Conservation (phyloP, 1,284 basidiomycete species). For the Ustilago sp. region DNA sequence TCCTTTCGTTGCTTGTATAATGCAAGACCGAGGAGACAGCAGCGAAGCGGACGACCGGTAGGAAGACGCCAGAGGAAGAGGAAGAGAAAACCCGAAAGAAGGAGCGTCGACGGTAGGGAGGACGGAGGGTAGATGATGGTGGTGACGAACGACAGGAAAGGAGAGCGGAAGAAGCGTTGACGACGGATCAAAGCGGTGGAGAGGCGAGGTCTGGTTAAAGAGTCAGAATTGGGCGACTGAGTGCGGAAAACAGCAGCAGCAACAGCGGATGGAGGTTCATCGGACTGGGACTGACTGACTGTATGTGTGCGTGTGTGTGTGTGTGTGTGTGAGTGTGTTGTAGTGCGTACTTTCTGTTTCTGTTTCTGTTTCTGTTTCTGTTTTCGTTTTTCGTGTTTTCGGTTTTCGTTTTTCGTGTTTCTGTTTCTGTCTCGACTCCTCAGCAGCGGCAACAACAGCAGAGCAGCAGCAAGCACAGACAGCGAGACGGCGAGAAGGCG, state of each 20-base stretch:
- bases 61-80: background rate
- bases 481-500: background rate
- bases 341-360: background rate
- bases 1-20: background rate
- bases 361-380: background rate
- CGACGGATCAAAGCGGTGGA: slow-evolving; percentile 1
- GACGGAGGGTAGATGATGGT: background rate
- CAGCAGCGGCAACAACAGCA: background rate
- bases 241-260: background rate
- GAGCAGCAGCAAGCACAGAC: too few relatives aligned
- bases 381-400: background rate
- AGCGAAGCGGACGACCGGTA: background rate
- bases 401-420: background rate
- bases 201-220: background rate
- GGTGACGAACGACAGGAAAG: slow-evolving; percentile 4
- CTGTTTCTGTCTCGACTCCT: slow-evolving; percentile 1
- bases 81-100: slow-evolving; percentile 6
- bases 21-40: background rate
- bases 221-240: background rate
- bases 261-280: slow-evolving; percentile 19
- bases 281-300: slow-evolving; percentile 15
- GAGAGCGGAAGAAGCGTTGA: background rate
- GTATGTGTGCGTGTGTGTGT: background rate
- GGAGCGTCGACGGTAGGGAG: slow-evolving; percentile 8
- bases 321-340: background rate